Conservation (phyloP, 768 basidiomycete genomes). For the Russula compacta region DNA sequence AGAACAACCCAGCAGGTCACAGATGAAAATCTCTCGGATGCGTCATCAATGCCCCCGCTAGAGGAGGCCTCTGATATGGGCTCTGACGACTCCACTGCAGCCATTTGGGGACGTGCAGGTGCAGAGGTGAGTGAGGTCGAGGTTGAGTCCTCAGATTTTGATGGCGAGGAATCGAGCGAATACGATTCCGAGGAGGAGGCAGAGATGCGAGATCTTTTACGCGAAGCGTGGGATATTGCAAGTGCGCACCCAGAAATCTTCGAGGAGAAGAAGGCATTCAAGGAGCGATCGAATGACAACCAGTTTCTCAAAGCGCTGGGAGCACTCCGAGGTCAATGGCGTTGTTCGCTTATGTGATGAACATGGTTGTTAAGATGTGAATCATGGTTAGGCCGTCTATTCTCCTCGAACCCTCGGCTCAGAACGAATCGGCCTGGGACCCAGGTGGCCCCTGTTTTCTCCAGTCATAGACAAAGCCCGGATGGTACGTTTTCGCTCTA, state of each 20-base stretch:
- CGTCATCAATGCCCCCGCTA: conserved; percentile 56
- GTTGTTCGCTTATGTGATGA: background rate
- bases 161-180: conserved; percentile 31
- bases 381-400: conserved; percentile 49
- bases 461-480: background rate
- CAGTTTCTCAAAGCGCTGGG: conserved; percentile 72
- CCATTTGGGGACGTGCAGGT: conserved; percentile 26
- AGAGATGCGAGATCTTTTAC: conserved; percentile 46
- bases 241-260: conserved; percentile 49
- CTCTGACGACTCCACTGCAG: conserved; percentile 33
- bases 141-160: conserved; percentile 28
- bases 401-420: conserved; percentile 26
- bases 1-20: conserved; percentile 39
- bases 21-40: conserved; percentile 37
- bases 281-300: conserved; percentile 54
- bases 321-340: conserved; percentile 52
- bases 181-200: conserved; percentile 68
- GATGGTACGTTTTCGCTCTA: background rate
- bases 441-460: background rate
- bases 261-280: conserved; percentile 36
- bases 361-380: background rate
- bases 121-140: conserved; percentile 32
- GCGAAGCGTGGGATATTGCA: conserved; percentile 67
- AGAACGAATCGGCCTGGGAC: conserved; percentile 7
- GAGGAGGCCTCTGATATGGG: conserved; percentile 58